Percentiles rank a stretch among this genome's conserved stretches.
phyloP scores from a whole-genome alignment of 768 basidiomycete species.

The Coprinopsis cinerea region DNA sequence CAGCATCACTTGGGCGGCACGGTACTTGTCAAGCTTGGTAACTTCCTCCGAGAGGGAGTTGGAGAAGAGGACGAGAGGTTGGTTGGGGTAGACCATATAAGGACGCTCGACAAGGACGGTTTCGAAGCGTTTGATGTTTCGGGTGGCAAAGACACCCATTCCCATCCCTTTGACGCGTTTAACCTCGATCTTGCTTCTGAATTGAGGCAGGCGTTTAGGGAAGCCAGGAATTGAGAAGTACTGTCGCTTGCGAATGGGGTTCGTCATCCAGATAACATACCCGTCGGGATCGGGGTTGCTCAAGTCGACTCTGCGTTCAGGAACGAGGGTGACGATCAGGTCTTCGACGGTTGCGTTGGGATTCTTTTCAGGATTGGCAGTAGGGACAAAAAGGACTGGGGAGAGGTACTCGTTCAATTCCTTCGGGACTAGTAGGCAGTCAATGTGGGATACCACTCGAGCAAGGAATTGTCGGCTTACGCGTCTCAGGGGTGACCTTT shows the following conservation, averaged over 20 bases:
- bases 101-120: conserved; percentile 34
- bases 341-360: no score
- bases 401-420: no score
- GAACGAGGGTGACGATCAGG: no score
- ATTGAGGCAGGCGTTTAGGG: background rate
- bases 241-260: background rate
- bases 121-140: conserved; percentile 23
- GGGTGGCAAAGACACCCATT: conserved; percentile 25
- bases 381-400: no score
- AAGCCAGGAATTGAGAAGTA: background rate
- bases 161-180: conserved; percentile 17
- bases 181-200: background rate
- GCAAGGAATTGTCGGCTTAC: no score
- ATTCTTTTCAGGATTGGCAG: no score
- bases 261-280: background rate
- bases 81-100: conserved; percentile 22
- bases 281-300: no score
- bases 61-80: conserved; percentile 6
- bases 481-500: no score
- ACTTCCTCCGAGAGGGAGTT: conserved; percentile 18
- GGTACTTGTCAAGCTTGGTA: background rate
- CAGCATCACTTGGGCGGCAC: background rate
- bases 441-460: no score
- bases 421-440: no score
- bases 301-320: no score